Percentiles rank a stretch among this genome's conserved stretches.
phyloP scores from a whole-genome alignment of 176 grass and related monocot species.

The Neostapfia colusana region DNA sequence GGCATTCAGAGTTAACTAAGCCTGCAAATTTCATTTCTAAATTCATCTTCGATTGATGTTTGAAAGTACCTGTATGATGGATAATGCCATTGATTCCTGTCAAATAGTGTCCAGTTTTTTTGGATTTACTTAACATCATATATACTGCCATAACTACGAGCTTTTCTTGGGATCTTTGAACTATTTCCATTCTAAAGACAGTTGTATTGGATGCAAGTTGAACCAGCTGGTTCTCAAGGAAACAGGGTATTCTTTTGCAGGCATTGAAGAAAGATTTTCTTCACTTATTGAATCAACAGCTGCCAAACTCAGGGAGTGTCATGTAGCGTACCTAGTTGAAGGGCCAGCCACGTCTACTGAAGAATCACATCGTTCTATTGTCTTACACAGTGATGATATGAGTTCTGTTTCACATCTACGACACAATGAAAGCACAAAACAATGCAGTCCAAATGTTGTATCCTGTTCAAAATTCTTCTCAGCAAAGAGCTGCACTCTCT shows the following conservation, averaged over 20 bases:
- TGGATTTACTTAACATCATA: neutral
- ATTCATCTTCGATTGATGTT: neutral
- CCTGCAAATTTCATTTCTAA: neutral
- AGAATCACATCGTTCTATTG: constrained; percentile 46
- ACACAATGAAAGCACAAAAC: constrained; percentile 8
- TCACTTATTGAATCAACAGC: constrained; percentile 50
- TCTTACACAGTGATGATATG: constrained; percentile 57
- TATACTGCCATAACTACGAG: neutral
- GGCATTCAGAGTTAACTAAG: neutral
- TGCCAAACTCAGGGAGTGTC: constrained; percentile 68
- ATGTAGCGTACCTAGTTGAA: constrained; percentile 69
- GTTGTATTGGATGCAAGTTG: neutral
- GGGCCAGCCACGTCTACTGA: constrained; percentile 43
- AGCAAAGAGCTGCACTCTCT: constrained; percentile 41
- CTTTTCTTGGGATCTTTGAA: constrained; percentile 3
- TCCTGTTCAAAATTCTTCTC: constrained; percentile 67
- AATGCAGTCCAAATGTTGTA: constrained; percentile 37
- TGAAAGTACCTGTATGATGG: neutral
- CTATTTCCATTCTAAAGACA: neutral
- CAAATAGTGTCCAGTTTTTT: neutral
- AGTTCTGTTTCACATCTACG: constrained; percentile 28
- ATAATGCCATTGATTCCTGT: neutral
- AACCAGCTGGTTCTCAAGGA: neutral
- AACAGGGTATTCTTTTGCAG: constrained; percentile 41
- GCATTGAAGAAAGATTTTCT: constrained; percentile 50